Evolutionary conservation across 2,329 filamentous ascomycete genomes (phyloP), one percentile per base, ranked within the genome.

Genomic region (Colletotrichum plurivorum): DNA sequence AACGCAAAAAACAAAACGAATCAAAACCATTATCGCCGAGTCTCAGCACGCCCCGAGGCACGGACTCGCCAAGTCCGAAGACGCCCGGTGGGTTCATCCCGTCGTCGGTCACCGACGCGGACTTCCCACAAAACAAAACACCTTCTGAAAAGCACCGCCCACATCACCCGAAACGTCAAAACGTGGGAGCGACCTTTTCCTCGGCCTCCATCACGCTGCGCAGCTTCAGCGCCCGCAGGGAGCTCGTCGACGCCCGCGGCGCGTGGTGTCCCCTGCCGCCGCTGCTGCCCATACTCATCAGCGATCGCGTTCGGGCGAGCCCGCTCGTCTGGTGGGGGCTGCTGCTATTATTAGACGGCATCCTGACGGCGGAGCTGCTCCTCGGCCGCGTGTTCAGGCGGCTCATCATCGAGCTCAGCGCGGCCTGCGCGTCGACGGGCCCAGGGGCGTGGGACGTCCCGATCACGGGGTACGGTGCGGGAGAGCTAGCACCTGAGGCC

Each of bases 331-430:
- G 15, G 72, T 71, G 22, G 58, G 49, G 22, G 22, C 22, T 46
- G 54, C 55, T 25, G 49, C 27, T 72, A 16, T 39, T 31, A 15
- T 55, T 54, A 18, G 43, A 31, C 0, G 68, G 10, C 69, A 63
- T 12, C 66, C 53, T 43, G n/a, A 62, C 31, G 66, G 73, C 61
- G n/a, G 71, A 74, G 8, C 65, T 67, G 13, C 70, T 72, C 58
- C 75, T 72, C 8, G 75, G 74, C 7, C 78, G 74, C 4, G 76
- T 75, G 64, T 81, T 77, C 12, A 81, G 72, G 43, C 77, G 78
- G 61, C 74, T 72, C 75, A 79, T 77, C 74, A 78, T 78, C 8
- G 76, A 73, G 18, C 68, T 73, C 61, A 81, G 73, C 1, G 77
- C 78, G 0, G 74, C 68, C 22, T 70, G 67, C 41, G 6, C 27